Conservation (phyloP, 495 filamentous ascomycete species). For the Penicillium simplicissimum region DNA sequence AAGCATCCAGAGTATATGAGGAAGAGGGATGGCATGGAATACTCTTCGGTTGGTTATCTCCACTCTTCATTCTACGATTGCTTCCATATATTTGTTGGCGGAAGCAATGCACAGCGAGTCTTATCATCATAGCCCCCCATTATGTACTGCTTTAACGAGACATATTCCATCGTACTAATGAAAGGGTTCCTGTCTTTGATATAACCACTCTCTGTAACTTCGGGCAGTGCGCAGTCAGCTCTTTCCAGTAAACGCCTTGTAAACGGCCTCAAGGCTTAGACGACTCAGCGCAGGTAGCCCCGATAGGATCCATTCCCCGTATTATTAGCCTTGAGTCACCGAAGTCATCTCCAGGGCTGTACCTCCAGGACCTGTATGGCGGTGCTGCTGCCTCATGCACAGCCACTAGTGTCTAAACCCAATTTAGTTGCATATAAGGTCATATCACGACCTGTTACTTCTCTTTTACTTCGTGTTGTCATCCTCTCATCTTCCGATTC, state of each 20-base stretch:
- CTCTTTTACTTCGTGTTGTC: neutral
- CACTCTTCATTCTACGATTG: neutral
- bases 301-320: neutral
- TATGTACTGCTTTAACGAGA: neutral
- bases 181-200: neutral
- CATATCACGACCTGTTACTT: neutral
- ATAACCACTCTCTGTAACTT: neutral
- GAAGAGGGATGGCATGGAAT: neutral
- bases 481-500: neutral
- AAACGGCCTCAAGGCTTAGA: neutral
- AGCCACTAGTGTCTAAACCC: neutral
- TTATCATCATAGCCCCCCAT: neutral
- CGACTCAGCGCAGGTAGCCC: neutral
- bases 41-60: neutral
- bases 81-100: neutral
- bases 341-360: neutral
- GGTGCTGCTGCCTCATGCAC: neutral
- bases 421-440: neutral
- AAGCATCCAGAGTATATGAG: neutral
- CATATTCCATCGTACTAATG: neutral
- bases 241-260: neutral
- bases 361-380: neutral
- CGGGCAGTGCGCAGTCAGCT: neutral
- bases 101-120: no score
- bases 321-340: neutral